Base-by-base conservation (phyloP, 768 basidiomycete genomes). In the Peribolospora baueri region DNA sequence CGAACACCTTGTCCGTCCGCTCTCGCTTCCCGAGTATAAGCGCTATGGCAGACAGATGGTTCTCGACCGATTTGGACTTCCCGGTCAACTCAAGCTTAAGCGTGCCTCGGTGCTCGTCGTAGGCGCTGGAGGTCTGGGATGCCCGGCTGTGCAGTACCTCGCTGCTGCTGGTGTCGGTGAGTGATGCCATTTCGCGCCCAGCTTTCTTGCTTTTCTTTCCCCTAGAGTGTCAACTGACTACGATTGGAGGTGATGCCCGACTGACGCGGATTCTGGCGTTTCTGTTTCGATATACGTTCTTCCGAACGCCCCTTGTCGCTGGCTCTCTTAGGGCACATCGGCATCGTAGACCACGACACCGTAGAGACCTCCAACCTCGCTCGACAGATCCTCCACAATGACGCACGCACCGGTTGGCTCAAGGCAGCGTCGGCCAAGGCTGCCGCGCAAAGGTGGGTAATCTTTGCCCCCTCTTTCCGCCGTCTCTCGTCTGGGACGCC, bases 41-140 rank as follows among this genome's bases (percentile, higher is more conserved):
- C 75, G 90, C 55, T 97, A 95, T 77, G 88, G 91, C 48, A 73
- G 93, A 54, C 91, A 98, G 65, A 91, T 98, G 88, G 86, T 95
- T 56, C 69, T 93, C 54, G 78, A 84, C 56, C 81, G 79, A 13
- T 81, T 93, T 64, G 90, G 90, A 13, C 37, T 46, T 5, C 5
- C 54, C 90, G 91, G 83, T 14, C 91, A 97, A 66, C 66, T 87
- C 46, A 85, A 80, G 65, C 71, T 98, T 7, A 78, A 78, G 57
- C 62, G 70, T 6, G 76, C 87, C 0, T 78, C 79, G 3, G 79
- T 90, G 2, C 78, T 79, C 11, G 85, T 97, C 3, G 76, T 95
- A 3, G 93, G 93, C 38, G 93, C 90, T 11, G 93, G 93, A 0
- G 93, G 93, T 7, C 73, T 98, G 9, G 93, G 93, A 8, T 97